Evolutionary conservation across 768 basidiomycete genomes (phyloP).

Genomic region (Tubosaeta sp.): DNA sequence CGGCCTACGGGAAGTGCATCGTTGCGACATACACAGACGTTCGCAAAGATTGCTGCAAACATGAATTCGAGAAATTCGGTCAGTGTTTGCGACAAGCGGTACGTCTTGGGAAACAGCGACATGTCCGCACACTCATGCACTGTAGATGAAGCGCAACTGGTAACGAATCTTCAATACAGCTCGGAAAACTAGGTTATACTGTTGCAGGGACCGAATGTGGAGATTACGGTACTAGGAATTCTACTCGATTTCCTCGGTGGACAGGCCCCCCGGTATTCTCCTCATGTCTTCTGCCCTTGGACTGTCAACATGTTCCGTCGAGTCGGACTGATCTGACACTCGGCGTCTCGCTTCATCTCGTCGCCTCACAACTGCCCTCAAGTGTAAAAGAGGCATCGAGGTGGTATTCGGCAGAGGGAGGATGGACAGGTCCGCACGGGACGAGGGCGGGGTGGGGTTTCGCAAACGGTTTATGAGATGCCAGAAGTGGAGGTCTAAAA

Average conservation of each 20-base stretch:
- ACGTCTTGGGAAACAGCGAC: constrained; percentile 29
- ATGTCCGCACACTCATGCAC: neutral
- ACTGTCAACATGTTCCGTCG: constrained; percentile 20
- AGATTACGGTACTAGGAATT: constrained; percentile 17
- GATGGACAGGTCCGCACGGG: constrained; percentile 28
- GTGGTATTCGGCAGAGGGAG: constrained; percentile 63
- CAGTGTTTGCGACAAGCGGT: constrained; percentile 79
- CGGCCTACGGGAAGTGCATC: constrained; percentile 86
- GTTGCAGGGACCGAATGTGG: constrained; percentile 8
- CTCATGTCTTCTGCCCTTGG: constrained; percentile 38
- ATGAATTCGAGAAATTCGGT: constrained; percentile 81
- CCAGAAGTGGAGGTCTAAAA: constrained; percentile 60
- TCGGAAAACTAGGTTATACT: neutral
- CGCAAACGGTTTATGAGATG: constrained; percentile 55
- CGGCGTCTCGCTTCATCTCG: constrained; percentile 41
- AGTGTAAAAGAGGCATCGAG: constrained; percentile 44
- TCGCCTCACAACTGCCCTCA: constrained; percentile 51
- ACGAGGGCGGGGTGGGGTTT: constrained; percentile 42
- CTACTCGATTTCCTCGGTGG: constrained; percentile 18
- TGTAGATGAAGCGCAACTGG: constrained; percentile 57
- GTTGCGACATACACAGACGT: constrained; percentile 79
- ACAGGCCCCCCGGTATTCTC: constrained; percentile 31
- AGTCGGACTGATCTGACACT: constrained; percentile 20
- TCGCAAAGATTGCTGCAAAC: constrained; percentile 74
- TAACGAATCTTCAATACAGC: constrained; percentile 19